phyloP scores from a whole-genome alignment of 192 early-diverging fungal species.

The Jimgerdemannia lactiflua region DNA sequence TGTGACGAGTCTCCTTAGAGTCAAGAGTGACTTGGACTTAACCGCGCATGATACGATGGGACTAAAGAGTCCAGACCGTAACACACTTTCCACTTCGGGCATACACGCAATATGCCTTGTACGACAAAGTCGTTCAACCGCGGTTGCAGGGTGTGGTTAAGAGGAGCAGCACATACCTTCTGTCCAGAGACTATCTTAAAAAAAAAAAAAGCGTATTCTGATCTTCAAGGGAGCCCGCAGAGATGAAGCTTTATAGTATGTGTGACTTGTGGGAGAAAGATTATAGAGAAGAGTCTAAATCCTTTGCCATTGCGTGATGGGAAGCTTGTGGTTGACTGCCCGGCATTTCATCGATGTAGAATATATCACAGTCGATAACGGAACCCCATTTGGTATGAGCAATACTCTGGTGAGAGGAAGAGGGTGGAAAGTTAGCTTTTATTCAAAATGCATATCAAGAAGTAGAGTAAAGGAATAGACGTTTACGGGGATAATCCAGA shows the following conservation, averaged over 20 bases:
- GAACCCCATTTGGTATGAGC: background rate
- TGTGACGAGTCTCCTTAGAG: too few relatives aligned
- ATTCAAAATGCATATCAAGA: background rate
- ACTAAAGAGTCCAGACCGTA: background rate
- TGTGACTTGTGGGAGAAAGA: background rate
- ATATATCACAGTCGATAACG: background rate
- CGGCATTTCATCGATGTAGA: background rate
- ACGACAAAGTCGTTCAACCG: background rate
- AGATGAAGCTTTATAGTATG: background rate
- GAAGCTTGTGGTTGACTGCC: background rate
- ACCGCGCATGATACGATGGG: background rate
- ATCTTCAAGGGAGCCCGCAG: background rate
- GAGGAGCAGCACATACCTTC: background rate
- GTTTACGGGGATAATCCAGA: background rate
- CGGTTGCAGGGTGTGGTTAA: background rate
- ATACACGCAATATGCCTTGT: background rate
- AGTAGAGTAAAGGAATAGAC: background rate
- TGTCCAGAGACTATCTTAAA: background rate
- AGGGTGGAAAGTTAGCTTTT: background rate
- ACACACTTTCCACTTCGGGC: background rate
- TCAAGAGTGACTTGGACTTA: background rate
- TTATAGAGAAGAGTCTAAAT: background rate
- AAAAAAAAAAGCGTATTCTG: background rate
- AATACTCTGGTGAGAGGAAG: background rate
- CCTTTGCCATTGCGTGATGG: background rate